Base-by-base conservation (phyloP, 306 rosid genomes). In the Prosopis cineraria region DNA sequence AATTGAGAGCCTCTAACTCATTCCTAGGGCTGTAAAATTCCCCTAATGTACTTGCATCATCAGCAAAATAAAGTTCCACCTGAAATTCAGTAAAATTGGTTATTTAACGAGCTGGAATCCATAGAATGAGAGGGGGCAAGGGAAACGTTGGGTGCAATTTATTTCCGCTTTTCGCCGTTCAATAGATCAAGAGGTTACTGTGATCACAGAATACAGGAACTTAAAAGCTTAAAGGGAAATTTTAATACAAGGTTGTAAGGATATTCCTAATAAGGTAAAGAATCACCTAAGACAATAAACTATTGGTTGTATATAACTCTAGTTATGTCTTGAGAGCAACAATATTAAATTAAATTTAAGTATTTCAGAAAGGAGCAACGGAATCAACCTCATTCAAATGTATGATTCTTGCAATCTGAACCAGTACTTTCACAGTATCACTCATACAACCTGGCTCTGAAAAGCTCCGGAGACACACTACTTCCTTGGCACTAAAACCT, bases 1-100 rank as follows among this genome's bases (percentile, higher is more conserved):
- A 89, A 86, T 88, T 81, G 65, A 92, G 91, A 79, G 97, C 90
- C 79, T 80, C 87, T 68, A 92, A 33, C 86, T 95, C 98, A 84
- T 92, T 92, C 84, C 93, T 92, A 79, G 87, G 82, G 81, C 95
- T 88, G 91, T 88, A 92, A 25, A 78, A 81, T 31, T 89, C 93
- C 72, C 67, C 78, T 2, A 86, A 78, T 11, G 74, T 55, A 65
- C 76, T 55, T 50, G 24, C 77, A 29, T 89, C 86, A 67, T 89
- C 92, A 37, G 81, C 86, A 88, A 92, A 95, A 88, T 95, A 95
- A 74, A 95, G 94, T 65, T 95, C 97, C 81, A 80, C 80, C 98
- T 95, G 93, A 83, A 88, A 29, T 65, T 45, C 77, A 74, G 47
- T 76, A 52, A 64, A 64, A 78, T 78, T 68, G 70, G 53, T 80